Evolutionary conservation across 768 basidiomycete species (phyloP).

Genomic region (Leucosporidium scottii): DNA sequence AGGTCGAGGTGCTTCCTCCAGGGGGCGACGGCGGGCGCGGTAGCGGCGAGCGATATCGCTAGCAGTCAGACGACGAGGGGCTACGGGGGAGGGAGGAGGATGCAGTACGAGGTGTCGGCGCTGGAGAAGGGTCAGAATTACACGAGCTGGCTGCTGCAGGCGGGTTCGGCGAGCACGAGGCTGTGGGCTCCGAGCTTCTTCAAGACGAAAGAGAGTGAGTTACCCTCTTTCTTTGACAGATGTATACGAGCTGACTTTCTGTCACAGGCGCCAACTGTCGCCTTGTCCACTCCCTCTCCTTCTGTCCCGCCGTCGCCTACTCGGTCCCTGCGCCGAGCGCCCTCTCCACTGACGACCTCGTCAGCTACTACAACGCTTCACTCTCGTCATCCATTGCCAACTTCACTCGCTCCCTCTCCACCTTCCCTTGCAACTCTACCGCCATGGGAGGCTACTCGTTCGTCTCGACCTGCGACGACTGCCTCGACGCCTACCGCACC

Average conservation of each 20-base stretch:
- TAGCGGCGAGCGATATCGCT: neutral
- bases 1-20: constrained; percentile 30
- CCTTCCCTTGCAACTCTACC: constrained; percentile 59
- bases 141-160: constrained; percentile 59
- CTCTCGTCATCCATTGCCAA: constrained; percentile 53
- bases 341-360: constrained; percentile 50
- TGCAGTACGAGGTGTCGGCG: constrained; percentile 59
- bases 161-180: constrained; percentile 42
- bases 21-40: neutral
- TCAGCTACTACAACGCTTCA: constrained; percentile 40
- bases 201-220: constrained; percentile 64
- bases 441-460: constrained; percentile 67
- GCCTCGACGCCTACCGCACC: constrained; percentile 60
- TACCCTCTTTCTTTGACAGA: neutral
- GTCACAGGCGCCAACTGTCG: constrained; percentile 61
- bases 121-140: constrained; percentile 66
- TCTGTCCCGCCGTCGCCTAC: constrained; percentile 64
- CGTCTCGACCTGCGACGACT: constrained; percentile 66
- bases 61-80: constrained; percentile 19
- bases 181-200: constrained; percentile 66
- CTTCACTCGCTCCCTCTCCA: constrained; percentile 65
- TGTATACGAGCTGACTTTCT: constrained; percentile 4
- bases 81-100: constrained; percentile 53
- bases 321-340: constrained; percentile 60
- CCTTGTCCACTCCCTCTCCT: constrained; percentile 63